These are phyloP conservation scores for Cryptosporidium felis DNA, from an alignment of 169 alveolate species.

Conservation along the genomic window DNA sequence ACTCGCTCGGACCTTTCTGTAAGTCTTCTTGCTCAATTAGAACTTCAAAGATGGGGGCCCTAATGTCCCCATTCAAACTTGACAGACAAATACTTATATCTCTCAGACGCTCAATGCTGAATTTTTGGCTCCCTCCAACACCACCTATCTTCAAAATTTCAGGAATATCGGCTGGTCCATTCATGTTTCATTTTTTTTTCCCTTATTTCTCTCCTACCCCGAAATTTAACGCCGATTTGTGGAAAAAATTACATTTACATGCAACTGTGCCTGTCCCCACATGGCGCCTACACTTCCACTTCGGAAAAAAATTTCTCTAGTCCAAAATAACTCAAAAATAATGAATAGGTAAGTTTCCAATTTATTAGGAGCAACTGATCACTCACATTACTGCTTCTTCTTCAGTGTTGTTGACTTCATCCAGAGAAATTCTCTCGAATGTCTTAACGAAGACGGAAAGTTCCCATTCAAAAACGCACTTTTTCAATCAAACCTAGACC, in stretches of 20 bases:
- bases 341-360: too few species aligned
- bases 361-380: too few species aligned
- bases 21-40: neutral
- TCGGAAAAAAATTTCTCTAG: too few species aligned
- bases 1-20: neutral
- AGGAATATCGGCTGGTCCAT: neutral
- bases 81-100: conserved; percentile 23
- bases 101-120: conserved; percentile 18
- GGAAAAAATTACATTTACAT: neutral
- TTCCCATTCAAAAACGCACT: conserved; percentile 40
- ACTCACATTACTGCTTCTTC: too few species aligned
- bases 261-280: conserved; percentile 22
- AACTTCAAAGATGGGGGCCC: conserved; percentile 6
- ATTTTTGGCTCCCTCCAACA: neutral
- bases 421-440: conserved; percentile 5
- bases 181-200: neutral
- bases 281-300: conserved; percentile 30
- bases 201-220: too few species aligned
- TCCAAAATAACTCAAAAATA: too few species aligned
- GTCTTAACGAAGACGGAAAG: conserved; percentile 5
- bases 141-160: neutral
- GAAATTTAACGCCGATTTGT: neutral
- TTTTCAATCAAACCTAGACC: conserved; percentile 10
- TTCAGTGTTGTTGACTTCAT: conserved; percentile 20
- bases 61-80: neutral